Conservation (phyloP, 257 asterid species). For the Rhazya stricta region DNA sequence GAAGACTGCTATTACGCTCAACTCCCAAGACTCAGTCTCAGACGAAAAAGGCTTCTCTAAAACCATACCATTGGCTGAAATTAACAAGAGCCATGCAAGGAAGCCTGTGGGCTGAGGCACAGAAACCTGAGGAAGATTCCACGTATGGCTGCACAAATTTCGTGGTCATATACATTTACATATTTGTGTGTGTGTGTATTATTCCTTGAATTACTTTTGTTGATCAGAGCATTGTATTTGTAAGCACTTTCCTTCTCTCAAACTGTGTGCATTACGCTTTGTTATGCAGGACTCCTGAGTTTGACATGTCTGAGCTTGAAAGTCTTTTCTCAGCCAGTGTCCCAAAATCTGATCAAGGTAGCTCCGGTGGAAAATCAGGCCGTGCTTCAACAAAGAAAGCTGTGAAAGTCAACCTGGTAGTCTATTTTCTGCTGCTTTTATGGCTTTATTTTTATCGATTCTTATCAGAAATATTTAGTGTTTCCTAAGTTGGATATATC, state of each 20-base stretch:
- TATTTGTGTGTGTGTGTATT: too few relatives aligned
- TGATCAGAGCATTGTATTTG: neutral
- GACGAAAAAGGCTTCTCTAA: slow-evolving; percentile 47
- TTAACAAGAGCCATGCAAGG: slow-evolving; percentile 71
- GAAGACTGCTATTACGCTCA: slow-evolving; percentile 35
- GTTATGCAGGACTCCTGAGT: slow-evolving; percentile 64
- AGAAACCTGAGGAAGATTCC: slow-evolving; percentile 68
- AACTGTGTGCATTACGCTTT: neutral
- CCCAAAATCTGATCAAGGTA: slow-evolving; percentile 42
- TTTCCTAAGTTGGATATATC: neutral
- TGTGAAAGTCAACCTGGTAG: slow-evolving; percentile 80
- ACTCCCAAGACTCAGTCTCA: slow-evolving; percentile 32
- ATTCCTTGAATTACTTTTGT: slow-evolving; percentile 7
- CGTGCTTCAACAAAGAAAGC: slow-evolving; percentile 48
- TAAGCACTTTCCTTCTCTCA: neutral
- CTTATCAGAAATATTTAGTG: neutral
- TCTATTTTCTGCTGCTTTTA: neutral
- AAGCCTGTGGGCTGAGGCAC: slow-evolving; percentile 85
- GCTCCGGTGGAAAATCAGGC: slow-evolving; percentile 28
- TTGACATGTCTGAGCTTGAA: slow-evolving; percentile 83
- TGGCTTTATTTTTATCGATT: neutral
- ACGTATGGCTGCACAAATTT: slow-evolving; percentile 37
- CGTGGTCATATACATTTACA: slow-evolving; percentile 13
- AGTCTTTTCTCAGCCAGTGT: slow-evolving; percentile 66
- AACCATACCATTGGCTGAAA: slow-evolving; percentile 90